Evolutionary conservation across 208 protist genomes (phyloP).

Genomic region (Leishmania amazonensis): DNA sequence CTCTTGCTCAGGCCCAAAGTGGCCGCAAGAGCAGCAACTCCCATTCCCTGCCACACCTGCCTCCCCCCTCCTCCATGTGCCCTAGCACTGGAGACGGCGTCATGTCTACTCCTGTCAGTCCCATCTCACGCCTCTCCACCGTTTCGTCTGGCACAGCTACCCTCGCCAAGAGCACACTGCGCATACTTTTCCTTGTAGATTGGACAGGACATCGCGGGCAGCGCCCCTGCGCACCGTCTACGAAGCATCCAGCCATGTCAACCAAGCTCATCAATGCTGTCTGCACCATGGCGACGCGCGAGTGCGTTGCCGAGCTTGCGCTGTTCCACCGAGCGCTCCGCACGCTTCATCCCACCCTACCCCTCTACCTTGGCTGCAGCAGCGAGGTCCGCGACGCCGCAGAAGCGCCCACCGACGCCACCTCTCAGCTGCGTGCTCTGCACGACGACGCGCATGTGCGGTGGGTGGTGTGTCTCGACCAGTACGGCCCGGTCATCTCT

Average conservation of each 20-base stretch:
- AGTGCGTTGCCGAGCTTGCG: constrained; percentile 77
- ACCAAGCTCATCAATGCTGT: constrained; percentile 47
- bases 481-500: constrained; percentile 52
- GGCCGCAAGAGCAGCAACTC: not conserved
- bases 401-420: not conserved
- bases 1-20: not conserved
- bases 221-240: not conserved
- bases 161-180: not conserved
- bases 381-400: constrained; percentile 25
- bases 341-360: constrained; percentile 52
- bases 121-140: not conserved
- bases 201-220: not conserved
- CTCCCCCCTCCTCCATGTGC: not conserved
- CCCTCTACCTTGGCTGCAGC: constrained; percentile 65
- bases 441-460: constrained; percentile 37
- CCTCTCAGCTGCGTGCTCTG: constrained; percentile 11
- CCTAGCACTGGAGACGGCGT: not conserved
- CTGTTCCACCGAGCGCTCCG: constrained; percentile 73
- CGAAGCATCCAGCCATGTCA: constrained; percentile 9
- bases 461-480: constrained; percentile 75
- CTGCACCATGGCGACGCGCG: constrained; percentile 81
- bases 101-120: not conserved
- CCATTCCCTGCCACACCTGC: not conserved
- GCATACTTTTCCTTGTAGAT: not conserved
- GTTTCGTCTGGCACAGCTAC: not conserved